phyloP scores from a whole-genome alignment of 495 filamentous ascomycete species.

The Antarctomyces pellizariae region DNA sequence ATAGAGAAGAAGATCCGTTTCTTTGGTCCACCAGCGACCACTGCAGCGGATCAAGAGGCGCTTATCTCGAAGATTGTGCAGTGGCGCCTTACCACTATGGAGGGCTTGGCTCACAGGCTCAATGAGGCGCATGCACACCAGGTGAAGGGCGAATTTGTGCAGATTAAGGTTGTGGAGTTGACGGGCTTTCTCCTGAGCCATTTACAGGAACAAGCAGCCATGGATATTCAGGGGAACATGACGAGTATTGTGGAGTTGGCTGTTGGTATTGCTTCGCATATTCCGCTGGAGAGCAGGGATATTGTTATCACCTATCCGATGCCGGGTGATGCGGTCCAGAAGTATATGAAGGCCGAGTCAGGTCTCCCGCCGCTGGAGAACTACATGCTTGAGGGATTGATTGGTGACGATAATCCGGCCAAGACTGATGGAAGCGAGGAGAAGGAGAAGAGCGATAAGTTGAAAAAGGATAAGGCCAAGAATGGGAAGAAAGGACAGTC shows the following conservation, averaged over 20 bases:
- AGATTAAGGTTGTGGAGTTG: conserved; percentile 43
- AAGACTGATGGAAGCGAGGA: conserved; percentile 22
- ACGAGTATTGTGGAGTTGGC: conserved; percentile 87
- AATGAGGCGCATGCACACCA: conserved; percentile 36
- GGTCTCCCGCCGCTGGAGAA: conserved; percentile 44
- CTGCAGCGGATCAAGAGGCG: conserved; percentile 74
- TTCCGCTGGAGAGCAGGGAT: conserved; percentile 80
- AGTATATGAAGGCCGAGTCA: conserved; percentile 65
- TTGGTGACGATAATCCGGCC: conserved; percentile 21
- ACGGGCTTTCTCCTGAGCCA: conserved; percentile 42
- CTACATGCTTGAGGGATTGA: conserved; percentile 18
- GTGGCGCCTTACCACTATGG: conserved; percentile 84
- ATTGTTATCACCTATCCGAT: conserved; percentile 66
- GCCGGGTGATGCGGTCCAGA: conserved; percentile 41
- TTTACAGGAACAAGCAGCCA: conserved; percentile 52
- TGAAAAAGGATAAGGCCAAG: conserved; percentile 19
- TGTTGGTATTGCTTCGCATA: conserved; percentile 60
- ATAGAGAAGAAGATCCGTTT: conserved; percentile 80
- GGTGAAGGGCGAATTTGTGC: conserved; percentile 39
- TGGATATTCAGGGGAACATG: conserved; percentile 46
- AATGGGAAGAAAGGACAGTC: conserved; percentile 13
- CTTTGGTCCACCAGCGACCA: conserved; percentile 40
- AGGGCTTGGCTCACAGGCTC: conserved; percentile 59
- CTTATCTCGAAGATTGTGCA: conserved; percentile 67
- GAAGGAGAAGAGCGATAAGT: conserved; percentile 17